These are phyloP conservation scores for Saururus chinensis DNA, from an alignment of 164 flowering plant species.

Conservation along the genomic window DNA sequence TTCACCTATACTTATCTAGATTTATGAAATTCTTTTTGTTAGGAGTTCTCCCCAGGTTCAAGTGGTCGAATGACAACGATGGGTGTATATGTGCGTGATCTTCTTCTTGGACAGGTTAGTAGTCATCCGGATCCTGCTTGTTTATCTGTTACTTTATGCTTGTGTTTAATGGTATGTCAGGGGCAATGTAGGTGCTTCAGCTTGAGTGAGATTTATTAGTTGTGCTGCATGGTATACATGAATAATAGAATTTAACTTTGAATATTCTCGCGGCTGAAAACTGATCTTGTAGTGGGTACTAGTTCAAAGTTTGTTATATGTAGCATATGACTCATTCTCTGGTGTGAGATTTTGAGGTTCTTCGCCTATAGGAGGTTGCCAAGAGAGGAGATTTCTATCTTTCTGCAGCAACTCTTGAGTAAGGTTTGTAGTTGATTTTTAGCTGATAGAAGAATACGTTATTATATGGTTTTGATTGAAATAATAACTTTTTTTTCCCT, in stretches of 20 bases:
- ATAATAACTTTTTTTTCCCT: no score
- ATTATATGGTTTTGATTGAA: background rate
- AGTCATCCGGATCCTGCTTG: constrained; percentile 9
- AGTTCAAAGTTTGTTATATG: constrained; percentile 6
- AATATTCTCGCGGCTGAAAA: background rate
- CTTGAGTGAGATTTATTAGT: background rate
- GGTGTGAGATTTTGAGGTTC: constrained; percentile 8
- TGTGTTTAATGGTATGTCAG: background rate
- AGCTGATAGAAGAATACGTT: background rate
- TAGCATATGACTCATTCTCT: constrained; percentile 6
- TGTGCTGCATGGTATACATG: background rate
- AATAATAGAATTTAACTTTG: no score
- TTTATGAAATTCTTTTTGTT: constrained; percentile 4
- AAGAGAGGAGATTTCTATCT: constrained; percentile 12
- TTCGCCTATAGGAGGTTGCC: constrained; percentile 7
- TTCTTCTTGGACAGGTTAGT: constrained; percentile 96
- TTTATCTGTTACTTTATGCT: background rate
- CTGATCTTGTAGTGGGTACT: background rate
- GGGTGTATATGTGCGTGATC: constrained; percentile 93
- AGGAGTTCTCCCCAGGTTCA: constrained; percentile 97
- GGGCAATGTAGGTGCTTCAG: background rate
- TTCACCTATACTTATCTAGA: background rate
- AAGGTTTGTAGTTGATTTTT: constrained; percentile 11
- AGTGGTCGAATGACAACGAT: constrained; percentile 81
- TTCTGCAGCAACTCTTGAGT: constrained; percentile 9